Base-by-base conservation (phyloP, 2,329 filamentous ascomycete genomes). In the Aspergillus ochraceus region DNA sequence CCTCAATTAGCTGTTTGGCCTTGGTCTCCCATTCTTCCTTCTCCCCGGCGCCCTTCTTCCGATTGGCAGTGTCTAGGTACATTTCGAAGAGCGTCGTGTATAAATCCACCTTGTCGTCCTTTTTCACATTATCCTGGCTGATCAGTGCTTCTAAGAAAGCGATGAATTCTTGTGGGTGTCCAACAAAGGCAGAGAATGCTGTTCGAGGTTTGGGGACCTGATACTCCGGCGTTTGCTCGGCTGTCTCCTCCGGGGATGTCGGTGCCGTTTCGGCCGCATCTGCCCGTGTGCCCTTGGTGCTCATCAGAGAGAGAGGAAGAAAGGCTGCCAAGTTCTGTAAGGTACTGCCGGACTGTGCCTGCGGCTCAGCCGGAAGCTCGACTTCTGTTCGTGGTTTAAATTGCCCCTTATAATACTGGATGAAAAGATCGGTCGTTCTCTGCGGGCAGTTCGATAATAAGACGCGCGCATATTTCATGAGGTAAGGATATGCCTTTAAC, bases 31-130 rank as follows among this genome's bases (percentile, higher is more conserved):
- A 99, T 64, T 89, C 85, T 67, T 90, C 85, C 64, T 89, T 88
- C 63, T 92, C 84, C 36, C 75, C 72, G 75, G 76, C 51, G 58
- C 88, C 88, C 69, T 88, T 90, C 70, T 89, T 89, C 59, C 88
- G 86, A 60, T 88, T 90, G 22, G 94, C 90, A 68, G 92, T 95
- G 74, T 96, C 90, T 9, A 99, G 81, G 71, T 98, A 99, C 90
- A 99, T 98, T 75, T 99, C 96, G 71, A 99, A 98, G 14, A 99
- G 76, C 0, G 96, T 97, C 0, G 94, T 98, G 71, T 95, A 95
- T 17, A 99, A 83, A 74, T 99, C 96, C 1, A 89, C 85, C 64
- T 88, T 90, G 71, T 97, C 90, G 9, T 87, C 84, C 39, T 90
- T 83, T 20, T 86, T 87, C n/a, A 96, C 76, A 22, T 85, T 83